Base-by-base conservation (phyloP, 306 rosid species). In the Vicia faba region DNA sequence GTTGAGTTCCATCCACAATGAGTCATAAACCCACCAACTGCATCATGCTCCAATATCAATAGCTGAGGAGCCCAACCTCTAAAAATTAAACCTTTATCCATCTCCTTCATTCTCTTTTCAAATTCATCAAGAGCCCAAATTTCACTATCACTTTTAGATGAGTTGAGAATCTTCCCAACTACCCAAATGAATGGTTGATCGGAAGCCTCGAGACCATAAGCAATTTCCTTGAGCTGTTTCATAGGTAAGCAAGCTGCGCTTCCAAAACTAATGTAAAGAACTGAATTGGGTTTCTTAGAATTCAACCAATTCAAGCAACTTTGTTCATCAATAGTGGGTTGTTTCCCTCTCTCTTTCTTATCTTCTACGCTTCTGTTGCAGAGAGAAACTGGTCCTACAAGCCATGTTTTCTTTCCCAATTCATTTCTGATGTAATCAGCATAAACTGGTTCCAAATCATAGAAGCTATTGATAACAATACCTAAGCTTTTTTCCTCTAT, bases 1-100 rank as follows among this genome's bases (percentile, higher is more conserved):
- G 84, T 80, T 2, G 96, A 89, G 35, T 89, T 89, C 95, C 96
- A 89, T 3, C 96, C 95, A 20, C 91, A 87, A 18, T 89, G 95
- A 0, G 91, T 89, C 83, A 89, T 44, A 20, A 85, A 89, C 39
- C 91, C 96, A 15, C 86, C 87, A 1, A 87, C 62, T 0, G 85
- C 77, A 2, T 2, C 54, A n/a, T 85, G 89, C 14, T 85, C 89
- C 57, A 87, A 50, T 15, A 90, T 85, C 82, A 81, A 29, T 3
- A 89, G 11, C 60, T 89, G 93, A 0, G 96, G 92, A 0, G 84
- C 92, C 92, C 88, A 89, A 0, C 92, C 92, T 71, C 84, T 79
- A 4, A 86, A 13, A 8, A 89, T 65, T 76, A 86, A 10, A n/a
- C 96, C 96, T 31, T 61, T 84, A 8, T 64, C 28, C 1, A 33